A percentile compares a stretch with the other conserved stretches of the same genome.
These are phyloP conservation scores for Brasenia schreberi DNA, from an alignment of 164 flowering plant species.

Conservation along the genomic window DNA sequence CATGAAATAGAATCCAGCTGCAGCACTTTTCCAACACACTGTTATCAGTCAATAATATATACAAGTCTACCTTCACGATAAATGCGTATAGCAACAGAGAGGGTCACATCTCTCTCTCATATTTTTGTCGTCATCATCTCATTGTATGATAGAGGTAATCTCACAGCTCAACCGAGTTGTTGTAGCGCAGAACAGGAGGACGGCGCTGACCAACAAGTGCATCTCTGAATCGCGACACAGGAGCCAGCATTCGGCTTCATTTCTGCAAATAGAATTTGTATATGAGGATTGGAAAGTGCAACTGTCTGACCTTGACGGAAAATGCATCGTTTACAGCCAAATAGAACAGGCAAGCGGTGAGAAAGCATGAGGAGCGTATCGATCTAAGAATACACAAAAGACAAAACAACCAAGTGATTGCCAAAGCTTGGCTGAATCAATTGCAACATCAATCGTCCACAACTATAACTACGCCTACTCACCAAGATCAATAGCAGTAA, in stretches of 20 bases:
- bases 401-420: too few species aligned
- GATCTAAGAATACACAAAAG: too few species aligned
- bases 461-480: too few species aligned
- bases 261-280: slow-evolving; percentile 25
- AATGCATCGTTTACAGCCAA: too few species aligned
- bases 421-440: too few species aligned
- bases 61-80: not conserved
- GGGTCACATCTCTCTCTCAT: not conserved
- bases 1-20: not conserved
- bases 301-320: too few species aligned
- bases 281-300: not conserved
- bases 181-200: slow-evolving; percentile 28
- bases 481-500: too few species aligned
- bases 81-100: not conserved
- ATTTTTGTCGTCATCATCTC: slow-evolving; percentile 30
- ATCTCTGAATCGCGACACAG: slow-evolving; percentile 59
- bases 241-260: slow-evolving; percentile 40
- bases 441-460: too few species aligned
- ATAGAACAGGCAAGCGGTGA: too few species aligned
- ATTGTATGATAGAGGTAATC: not conserved
- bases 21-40: not conserved
- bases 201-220: slow-evolving; percentile 47
- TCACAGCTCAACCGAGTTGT: slow-evolving; percentile 32
- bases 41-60: not conserved
- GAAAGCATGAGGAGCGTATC: too few species aligned